Evolutionary conservation across 192 early-diverging fungal species (phyloP), one percentile per base, ranked within the genome.

Genomic region (Linnemannia schmuckeri): DNA sequence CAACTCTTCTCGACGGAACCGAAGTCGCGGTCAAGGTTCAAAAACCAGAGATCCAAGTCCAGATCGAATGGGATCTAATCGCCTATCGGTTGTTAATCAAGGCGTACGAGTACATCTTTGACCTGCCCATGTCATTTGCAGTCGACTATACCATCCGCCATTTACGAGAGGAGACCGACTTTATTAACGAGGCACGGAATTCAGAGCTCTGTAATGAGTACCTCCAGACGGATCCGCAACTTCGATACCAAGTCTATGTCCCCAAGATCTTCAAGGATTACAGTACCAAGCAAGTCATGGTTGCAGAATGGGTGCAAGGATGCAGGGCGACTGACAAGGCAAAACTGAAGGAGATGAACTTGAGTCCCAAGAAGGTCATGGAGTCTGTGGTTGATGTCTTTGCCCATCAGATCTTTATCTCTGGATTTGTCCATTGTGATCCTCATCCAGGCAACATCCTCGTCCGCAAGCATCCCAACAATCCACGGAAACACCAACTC

Each of bases 11-110:
- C n/a, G 92, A 92, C 52, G 94, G 94, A 17, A 91, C 92, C 15
- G 70, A 75, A 0, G 97, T 99, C 9, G 98, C 98, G 0, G 96
- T 99, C 38, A 99, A 99, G 90, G 90, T 99, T 7, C 98, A 99
- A 78, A 99, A 98, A 78, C 98, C 97, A 0, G 96, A 95, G 78
- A 97, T 99, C 47, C 85, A 79, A 70, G 80, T 92, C 42, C 98
- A 99, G 88, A 97, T 98, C 38, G 93, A 91, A 47, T 94, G 94
- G 93, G 98, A 99, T 85, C 77, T 99, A 79, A 83, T 93, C 38
- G 93, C 94, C 9, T 93, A 94, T 73, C 88, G 93, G 18, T 49
- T 93, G 37, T 88, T 97, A 33, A 88, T 95, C 42, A 75, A 89
- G 27, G 68, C 91, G 1, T 91, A 97, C 44, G 96, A 98, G 88